A percentile compares a stretch with the other conserved stretches of the same genome.
Conservation (phyloP, 2,329 filamentous ascomycete genomes). For the Pseudogymnoascus sp. region DNA sequence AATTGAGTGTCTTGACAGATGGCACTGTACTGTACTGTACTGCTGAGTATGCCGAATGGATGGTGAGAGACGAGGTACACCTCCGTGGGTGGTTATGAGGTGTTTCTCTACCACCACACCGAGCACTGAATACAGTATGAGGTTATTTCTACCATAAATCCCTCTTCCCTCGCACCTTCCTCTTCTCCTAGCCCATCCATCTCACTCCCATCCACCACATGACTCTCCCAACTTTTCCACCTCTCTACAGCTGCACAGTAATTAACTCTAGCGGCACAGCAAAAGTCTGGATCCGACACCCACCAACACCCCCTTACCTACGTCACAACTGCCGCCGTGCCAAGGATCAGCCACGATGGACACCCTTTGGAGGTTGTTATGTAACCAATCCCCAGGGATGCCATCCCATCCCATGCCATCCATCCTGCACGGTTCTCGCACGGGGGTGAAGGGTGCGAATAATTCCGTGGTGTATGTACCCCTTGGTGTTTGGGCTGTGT, state of each 20-base stretch:
- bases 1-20: too few relatives aligned
- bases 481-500: background rate
- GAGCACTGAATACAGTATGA: background rate
- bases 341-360: background rate
- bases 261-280: too few relatives aligned
- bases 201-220: too few relatives aligned
- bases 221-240: too few relatives aligned
- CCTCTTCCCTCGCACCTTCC: background rate
- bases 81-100: too few relatives aligned
- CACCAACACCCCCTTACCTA: background rate
- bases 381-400: background rate
- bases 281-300: too few relatives aligned
- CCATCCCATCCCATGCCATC: background rate
- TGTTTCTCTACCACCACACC: too few relatives aligned
- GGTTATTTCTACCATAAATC: background rate
- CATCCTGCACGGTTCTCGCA: too few relatives aligned
- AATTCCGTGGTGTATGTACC: background rate
- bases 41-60: too few relatives aligned
- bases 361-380: background rate
- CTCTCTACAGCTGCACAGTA: too few relatives aligned
- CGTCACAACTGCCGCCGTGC: background rate
- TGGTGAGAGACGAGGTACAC: too few relatives aligned
- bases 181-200: background rate
- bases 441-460: background rate
- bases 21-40: too few relatives aligned